A percentile compares a stretch with the other conserved stretches of the same genome.
phyloP scores from a whole-genome alignment of 805 yeast species.

The Brettanomyces bruxellensis region DNA sequence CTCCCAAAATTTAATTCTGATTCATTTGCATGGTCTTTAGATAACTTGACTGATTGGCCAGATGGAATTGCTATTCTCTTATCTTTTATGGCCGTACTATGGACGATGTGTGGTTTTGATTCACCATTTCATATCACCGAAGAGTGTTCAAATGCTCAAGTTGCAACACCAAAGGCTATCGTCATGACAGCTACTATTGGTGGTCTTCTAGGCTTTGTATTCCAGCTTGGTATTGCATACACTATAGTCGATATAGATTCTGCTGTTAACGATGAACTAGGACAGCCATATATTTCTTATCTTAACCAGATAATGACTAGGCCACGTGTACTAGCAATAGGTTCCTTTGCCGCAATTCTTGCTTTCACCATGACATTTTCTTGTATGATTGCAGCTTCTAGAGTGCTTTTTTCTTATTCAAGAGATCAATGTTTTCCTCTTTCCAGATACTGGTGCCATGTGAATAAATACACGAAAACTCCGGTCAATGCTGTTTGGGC shows the following conservation, averaged over 20 bases:
- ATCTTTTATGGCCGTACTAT: conserved; percentile 52
- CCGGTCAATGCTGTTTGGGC: conserved; percentile 61
- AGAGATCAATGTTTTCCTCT: conserved; percentile 62
- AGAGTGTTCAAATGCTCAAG: conserved; percentile 55
- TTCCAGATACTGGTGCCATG: conserved; percentile 39
- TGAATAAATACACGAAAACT: conserved; percentile 44
- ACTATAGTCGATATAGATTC: conserved; percentile 42
- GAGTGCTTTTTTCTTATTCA: conserved; percentile 60
- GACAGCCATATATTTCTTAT: conserved; percentile 54
- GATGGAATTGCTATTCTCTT: conserved; percentile 48
- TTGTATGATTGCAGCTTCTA: conserved; percentile 57
- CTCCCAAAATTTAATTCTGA: conserved; percentile 41
- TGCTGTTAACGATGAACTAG: conserved; percentile 38
- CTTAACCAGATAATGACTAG: conserved; percentile 38
- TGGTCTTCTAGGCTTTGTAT: conserved; percentile 46
- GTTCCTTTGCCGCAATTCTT: conserved; percentile 34
- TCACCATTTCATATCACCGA: conserved; percentile 71
- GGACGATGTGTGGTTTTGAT: conserved; percentile 72
- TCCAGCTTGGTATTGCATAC: conserved; percentile 53
- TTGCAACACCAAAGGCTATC: conserved; percentile 62
- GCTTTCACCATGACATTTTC: conserved; percentile 45
- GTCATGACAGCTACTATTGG: conserved; percentile 48
- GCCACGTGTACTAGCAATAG: conserved; percentile 32
- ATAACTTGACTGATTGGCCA: conserved; percentile 57
- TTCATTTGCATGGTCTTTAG: conserved; percentile 43